Conservation (phyloP, 345 rosid species). For the Gossypium stocksii region DNA sequence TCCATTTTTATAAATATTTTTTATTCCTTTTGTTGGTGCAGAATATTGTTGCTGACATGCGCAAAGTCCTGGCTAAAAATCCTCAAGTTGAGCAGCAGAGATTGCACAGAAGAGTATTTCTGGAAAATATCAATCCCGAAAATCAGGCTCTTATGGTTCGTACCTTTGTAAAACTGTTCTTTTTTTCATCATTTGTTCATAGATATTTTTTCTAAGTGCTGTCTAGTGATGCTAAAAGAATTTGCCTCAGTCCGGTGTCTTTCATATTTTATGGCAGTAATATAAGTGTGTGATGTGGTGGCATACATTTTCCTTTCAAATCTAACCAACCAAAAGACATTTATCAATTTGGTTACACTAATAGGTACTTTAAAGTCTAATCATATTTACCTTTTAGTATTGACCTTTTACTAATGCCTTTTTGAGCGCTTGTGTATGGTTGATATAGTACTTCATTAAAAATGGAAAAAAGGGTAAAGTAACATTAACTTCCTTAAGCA, state of each 20-base stretch:
- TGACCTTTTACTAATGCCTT: not conserved
- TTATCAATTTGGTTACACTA: not conserved
- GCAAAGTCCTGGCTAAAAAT: slow-evolving; percentile 83
- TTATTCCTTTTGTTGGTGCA: slow-evolving; percentile 24
- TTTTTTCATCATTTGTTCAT: not conserved
- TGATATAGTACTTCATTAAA: not conserved
- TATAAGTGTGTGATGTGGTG: not conserved
- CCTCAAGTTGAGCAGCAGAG: slow-evolving; percentile 85
- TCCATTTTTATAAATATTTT: slow-evolving; percentile 16
- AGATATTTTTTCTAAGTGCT: not conserved
- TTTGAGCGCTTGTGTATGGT: not conserved
- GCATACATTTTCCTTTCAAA: not conserved
- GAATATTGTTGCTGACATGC: slow-evolving; percentile 87
- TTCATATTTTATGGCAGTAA: not conserved
- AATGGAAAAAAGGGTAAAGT: no score
- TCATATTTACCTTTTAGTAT: not conserved
- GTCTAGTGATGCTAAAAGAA: not conserved
- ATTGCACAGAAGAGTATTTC: slow-evolving; percentile 80
- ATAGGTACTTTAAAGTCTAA: not conserved
- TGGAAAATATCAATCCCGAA: slow-evolving; percentile 63
- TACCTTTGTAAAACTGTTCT: slow-evolving; percentile 14
- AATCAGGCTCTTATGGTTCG: slow-evolving; percentile 77
- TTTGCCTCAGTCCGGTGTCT: not conserved
- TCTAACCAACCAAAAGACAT: not conserved
- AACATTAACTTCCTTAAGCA: not conserved